These are phyloP conservation scores for Suillus lakei DNA, from an alignment of 768 basidiomycete genomes.

Conservation along the genomic window DNA sequence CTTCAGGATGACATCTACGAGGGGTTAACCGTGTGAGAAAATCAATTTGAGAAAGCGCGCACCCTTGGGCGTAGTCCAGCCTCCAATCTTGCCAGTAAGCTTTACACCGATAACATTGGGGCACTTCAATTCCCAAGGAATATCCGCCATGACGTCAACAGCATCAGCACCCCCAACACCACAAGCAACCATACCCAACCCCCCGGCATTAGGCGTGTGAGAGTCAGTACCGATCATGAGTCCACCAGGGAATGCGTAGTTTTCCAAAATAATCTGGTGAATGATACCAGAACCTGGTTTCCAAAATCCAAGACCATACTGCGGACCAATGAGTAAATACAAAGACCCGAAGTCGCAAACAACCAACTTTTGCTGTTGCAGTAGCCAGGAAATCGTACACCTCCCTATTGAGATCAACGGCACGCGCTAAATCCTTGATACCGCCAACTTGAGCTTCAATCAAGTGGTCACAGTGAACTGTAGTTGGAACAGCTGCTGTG, in stretches of 20 bases:
- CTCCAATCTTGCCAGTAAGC: constrained; percentile 90
- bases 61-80: constrained; percentile 99
- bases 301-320: constrained; percentile 99
- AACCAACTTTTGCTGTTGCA: constrained; percentile 83
- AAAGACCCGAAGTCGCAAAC: neutral
- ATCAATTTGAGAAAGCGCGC: constrained; percentile 17
- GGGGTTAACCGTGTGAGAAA: constrained; percentile 5
- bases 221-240: constrained; percentile 99
- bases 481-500: constrained; percentile 96
- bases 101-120: constrained; percentile 99
- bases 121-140: constrained; percentile 99
- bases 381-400: constrained; percentile 99
- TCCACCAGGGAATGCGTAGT: constrained; percentile 99
- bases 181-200: constrained; percentile 98
- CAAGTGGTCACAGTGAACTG: constrained; percentile 99
- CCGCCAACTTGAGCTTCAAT: constrained; percentile 98
- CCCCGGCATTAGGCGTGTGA: constrained; percentile 98
- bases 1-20: constrained; percentile 93
- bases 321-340: neutral
- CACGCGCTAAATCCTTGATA: constrained; percentile 90
- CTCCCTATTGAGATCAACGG: constrained; percentile 94
- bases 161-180: constrained; percentile 99
- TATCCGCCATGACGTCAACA: constrained; percentile 97
- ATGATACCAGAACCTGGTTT: constrained; percentile 99
- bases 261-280: constrained; percentile 98